Conservation (phyloP, 208 protist species). For the Leishmania aethiopica region DNA sequence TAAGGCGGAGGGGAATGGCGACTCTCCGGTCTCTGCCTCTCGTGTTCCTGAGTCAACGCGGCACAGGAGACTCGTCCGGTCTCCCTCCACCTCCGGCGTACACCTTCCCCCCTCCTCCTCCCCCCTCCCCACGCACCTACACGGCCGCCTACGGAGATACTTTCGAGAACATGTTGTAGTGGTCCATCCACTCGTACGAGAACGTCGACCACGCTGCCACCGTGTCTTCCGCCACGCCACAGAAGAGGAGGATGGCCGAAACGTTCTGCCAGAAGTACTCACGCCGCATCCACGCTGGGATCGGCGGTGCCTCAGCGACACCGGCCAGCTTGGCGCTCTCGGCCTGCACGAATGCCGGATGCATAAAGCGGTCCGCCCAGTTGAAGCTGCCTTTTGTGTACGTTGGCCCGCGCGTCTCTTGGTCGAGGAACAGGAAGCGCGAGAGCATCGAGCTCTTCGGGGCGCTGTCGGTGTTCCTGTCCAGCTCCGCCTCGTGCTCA, state of each 20-base stretch:
- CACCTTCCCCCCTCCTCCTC: background rate
- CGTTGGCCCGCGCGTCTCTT: conserved; percentile 16
- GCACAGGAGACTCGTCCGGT: background rate
- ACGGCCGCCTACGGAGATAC: conserved; percentile 26
- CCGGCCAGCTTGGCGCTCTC: conserved; percentile 45
- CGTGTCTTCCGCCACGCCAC: conserved; percentile 50
- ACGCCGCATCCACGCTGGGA: conserved; percentile 88
- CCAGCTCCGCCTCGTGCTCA: conserved; percentile 69
- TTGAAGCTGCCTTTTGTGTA: conserved; percentile 64
- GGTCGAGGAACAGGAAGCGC: conserved; percentile 64
- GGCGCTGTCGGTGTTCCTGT: conserved; percentile 42
- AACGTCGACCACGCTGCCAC: conserved; percentile 41
- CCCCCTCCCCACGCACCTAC: too few relatives aligned
- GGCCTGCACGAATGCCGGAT: conserved; percentile 75
- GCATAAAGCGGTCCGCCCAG: conserved; percentile 74
- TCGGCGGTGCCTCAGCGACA: conserved; percentile 42
- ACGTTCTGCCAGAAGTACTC: conserved; percentile 87
- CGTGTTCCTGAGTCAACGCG: background rate
- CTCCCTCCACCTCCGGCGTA: background rate
- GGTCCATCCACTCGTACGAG: conserved; percentile 74
- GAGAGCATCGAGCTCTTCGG: conserved; percentile 36
- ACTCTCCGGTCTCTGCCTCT: background rate
- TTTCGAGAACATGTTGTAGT: conserved; percentile 89
- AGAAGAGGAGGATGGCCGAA: conserved; percentile 46
- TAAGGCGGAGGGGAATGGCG: background rate